A percentile compares a stretch with the other conserved stretches of the same genome.
These are phyloP conservation scores for Xylaria curta DNA, from an alignment of 495 filamentous ascomycete species.

Conservation along the genomic window DNA sequence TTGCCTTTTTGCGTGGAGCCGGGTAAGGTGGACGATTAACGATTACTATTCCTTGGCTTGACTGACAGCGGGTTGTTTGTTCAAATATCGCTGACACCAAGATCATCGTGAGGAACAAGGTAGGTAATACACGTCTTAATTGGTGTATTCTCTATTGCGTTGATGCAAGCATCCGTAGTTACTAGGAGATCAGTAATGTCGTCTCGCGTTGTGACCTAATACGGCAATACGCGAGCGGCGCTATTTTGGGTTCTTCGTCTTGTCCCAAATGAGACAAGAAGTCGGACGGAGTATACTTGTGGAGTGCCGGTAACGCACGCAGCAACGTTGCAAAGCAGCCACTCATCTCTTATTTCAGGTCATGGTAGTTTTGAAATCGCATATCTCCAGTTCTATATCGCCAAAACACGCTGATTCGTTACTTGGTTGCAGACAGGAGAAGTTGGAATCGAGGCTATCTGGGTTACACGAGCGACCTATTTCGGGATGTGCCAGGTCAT, in stretches of 20 bases:
- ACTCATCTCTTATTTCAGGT: background rate
- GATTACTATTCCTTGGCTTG: conserved; percentile 26
- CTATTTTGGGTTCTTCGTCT: background rate
- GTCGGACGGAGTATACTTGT: background rate
- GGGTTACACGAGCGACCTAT: background rate
- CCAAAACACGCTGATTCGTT: background rate
- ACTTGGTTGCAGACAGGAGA: background rate
- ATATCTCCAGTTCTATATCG: background rate
- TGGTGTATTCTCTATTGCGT: background rate
- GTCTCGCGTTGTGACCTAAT: conserved; percentile 1
- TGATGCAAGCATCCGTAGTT: background rate
- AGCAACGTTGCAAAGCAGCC: background rate
- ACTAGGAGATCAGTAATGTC: background rate
- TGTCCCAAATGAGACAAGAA: background rate
- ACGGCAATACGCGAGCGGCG: background rate
- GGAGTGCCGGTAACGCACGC: background rate
- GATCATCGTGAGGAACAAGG: background rate
- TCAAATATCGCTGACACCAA: conserved; percentile 18
- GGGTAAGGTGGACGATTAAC: conserved; percentile 20
- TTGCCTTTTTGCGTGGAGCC: conserved; percentile 20
- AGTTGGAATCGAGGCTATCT: conserved; percentile 7
- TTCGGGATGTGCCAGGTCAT: conserved; percentile 23
- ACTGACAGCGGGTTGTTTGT: conserved; percentile 9
- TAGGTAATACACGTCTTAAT: conserved; percentile 7
- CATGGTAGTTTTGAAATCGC: background rate